Base-by-base conservation (phyloP, 2,329 filamentous ascomycete species). In the Albifimbria verrucaria region DNA sequence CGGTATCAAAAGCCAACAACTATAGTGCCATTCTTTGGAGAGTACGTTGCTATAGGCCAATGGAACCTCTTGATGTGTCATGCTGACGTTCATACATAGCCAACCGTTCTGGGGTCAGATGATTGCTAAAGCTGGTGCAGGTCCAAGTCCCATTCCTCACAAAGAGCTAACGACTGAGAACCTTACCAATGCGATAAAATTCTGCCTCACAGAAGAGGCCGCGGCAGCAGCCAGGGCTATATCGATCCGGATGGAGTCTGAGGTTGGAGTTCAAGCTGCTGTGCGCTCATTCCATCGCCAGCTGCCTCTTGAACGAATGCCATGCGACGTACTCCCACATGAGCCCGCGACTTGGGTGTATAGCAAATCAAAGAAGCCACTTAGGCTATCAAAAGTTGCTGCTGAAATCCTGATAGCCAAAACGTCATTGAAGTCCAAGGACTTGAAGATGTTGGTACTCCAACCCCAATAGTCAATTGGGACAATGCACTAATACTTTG, bases 11-110 rank as follows among this genome's bases (percentile, higher is more conserved):
- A 79, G 59, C 88, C 87, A 0, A 89, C 84, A 0, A 84, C 88
- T 73, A 81, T 90, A 23, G 85, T 90, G 1, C 87, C 88, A 0
- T 90, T 91, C 69, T 91, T 90, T 58, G 88, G 88, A 18, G 59
- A 64, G n/a, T n/a, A n/a, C n/a, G n/a, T n/a, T n/a, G n/a, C n/a
- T n/a, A n/a, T n/a, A n/a, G n/a, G n/a, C n/a, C n/a, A n/a, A n/a
- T n/a, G n/a, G n/a, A n/a, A n/a, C n/a, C n/a, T n/a, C n/a, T n/a
- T n/a, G n/a, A n/a, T n/a, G n/a, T n/a, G n/a, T n/a, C n/a, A n/a
- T n/a, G n/a, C n/a, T n/a, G n/a, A n/a, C n/a, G n/a, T n/a, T n/a
- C n/a, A n/a, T n/a, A n/a, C n/a, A n/a, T n/a, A 59, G 57, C 9
- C 57, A 62, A 24, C 57, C 52, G 0, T 61, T 62, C 3, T 62